Percentiles rank a stretch among this genome's conserved stretches.
phyloP scores from a whole-genome alignment of 768 basidiomycete species.

The Mycena olivaceomarginata region DNA sequence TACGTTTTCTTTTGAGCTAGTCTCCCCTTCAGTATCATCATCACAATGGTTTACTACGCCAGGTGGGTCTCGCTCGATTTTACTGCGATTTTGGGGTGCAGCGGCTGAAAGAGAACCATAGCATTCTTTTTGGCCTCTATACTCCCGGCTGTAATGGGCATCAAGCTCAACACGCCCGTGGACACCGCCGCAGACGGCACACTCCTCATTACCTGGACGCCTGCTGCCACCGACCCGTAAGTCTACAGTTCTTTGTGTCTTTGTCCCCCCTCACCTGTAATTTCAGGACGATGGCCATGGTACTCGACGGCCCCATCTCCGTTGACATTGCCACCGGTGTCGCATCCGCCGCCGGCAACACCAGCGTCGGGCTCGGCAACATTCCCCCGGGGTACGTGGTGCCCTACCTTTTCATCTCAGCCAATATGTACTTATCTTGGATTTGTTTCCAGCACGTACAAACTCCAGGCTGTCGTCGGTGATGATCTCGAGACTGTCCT shows the following conservation, averaged over 20 bases:
- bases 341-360: neutral
- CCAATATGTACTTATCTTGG: too few relatives aligned
- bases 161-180: conserved; percentile 38
- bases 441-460: conserved; percentile 2
- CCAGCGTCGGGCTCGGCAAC: conserved; percentile 15
- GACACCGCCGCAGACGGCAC: conserved; percentile 5
- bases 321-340: conserved; percentile 10
- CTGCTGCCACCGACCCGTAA: conserved; percentile 33
- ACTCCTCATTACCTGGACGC: conserved; percentile 27
- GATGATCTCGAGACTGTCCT: conserved; percentile 10
- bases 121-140: conserved; percentile 33
- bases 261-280: too few relatives aligned
- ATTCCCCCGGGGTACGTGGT: conserved; percentile 29
- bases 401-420: too few relatives aligned
- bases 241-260: neutral
- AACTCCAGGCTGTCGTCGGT: neutral
- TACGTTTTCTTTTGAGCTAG: conserved; percentile 15
- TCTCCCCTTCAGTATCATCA: conserved; percentile 15
- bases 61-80: neutral
- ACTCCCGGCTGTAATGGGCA: conserved; percentile 41
- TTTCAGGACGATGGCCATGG: conserved; percentile 14
- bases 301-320: neutral
- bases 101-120: neutral
- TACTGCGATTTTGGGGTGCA: neutral
- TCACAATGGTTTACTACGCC: conserved; percentile 30